These are phyloP conservation scores for Cladophialophora exuberans DNA, from an alignment of 2,329 filamentous ascomycete species.

Conservation along the genomic window DNA sequence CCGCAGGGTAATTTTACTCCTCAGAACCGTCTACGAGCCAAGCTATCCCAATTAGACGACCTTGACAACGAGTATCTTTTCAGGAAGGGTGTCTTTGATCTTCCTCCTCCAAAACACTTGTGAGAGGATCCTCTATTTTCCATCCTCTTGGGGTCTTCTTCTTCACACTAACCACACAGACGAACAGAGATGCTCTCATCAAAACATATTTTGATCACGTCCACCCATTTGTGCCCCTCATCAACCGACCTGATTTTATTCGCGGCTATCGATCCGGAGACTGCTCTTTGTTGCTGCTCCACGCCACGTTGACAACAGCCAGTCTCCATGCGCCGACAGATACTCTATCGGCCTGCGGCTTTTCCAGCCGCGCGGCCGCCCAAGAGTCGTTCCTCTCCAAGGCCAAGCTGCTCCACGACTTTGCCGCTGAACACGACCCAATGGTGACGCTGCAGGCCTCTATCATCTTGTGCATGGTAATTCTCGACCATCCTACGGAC, in stretches of 20 bases:
- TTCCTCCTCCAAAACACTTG: constrained; percentile 31
- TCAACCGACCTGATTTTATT: constrained; percentile 33
- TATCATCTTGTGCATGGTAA: constrained; percentile 33
- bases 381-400: constrained; percentile 35
- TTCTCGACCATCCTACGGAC: constrained; percentile 33
- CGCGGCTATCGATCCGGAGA: constrained; percentile 32
- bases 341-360: constrained; percentile 33
- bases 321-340: constrained; percentile 33
- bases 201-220: constrained; percentile 35
- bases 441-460: constrained; percentile 35
- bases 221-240: constrained; percentile 30
- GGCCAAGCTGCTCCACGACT: constrained; percentile 34
- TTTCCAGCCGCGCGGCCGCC: constrained; percentile 30
- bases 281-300: constrained; percentile 33
- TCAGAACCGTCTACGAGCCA: constrained; percentile 30
- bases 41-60: constrained; percentile 32
- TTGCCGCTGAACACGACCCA: constrained; percentile 32
- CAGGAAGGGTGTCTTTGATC: constrained; percentile 35
- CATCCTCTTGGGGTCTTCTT: constrained; percentile 11
- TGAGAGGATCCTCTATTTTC: constrained; percentile 26
- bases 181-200: constrained; percentile 31
- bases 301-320: constrained; percentile 31
- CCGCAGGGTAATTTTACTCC: constrained; percentile 31
- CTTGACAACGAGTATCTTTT: constrained; percentile 34
- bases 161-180: constrained; percentile 25